These are phyloP conservation scores for Pseudogymnoascus pannorum DNA, from an alignment of 2,329 filamentous ascomycete genomes.

Conservation along the genomic window DNA sequence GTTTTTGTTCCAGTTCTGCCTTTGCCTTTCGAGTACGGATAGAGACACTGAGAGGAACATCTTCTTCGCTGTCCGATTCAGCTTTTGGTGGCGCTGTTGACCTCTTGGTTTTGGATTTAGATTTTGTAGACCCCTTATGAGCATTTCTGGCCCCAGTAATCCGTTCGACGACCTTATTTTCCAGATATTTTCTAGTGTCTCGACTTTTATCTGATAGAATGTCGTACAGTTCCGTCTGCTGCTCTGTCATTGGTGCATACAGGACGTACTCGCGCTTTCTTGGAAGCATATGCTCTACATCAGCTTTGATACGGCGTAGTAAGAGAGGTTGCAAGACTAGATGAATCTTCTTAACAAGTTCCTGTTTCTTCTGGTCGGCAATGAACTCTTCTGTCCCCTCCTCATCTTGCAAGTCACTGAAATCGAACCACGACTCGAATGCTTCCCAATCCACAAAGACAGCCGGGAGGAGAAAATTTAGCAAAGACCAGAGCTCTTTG, in stretches of 20 bases:
- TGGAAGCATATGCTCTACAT: slow-evolving; percentile 84
- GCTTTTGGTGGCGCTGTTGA: slow-evolving; percentile 10
- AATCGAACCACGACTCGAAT: slow-evolving; percentile 96
- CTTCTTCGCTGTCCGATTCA: slow-evolving; percentile 25
- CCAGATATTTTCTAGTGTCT: slow-evolving; percentile 67
- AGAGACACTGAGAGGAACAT: slow-evolving; percentile 19
- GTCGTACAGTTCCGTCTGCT: slow-evolving; percentile 85
- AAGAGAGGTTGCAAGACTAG: slow-evolving; percentile 88
- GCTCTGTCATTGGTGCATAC: slow-evolving; percentile 83
- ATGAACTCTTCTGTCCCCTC: slow-evolving; percentile 71
- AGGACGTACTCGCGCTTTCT: slow-evolving; percentile 96
- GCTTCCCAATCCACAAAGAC: slow-evolving; percentile 91
- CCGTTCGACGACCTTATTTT: slow-evolving; percentile 66
- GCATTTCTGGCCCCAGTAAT: slow-evolving; percentile 36
- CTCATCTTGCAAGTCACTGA: slow-evolving; percentile 82
- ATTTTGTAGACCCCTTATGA: slow-evolving; percentile 10
- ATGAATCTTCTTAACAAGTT: slow-evolving; percentile 80
- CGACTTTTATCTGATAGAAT: slow-evolving; percentile 49
- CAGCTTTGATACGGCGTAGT: slow-evolving; percentile 80
- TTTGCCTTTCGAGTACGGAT: slow-evolving; percentile 21
- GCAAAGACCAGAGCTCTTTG: slow-evolving; percentile 85
- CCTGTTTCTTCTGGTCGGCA: slow-evolving; percentile 68
- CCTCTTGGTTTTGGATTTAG: neutral
- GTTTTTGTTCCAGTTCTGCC: slow-evolving; percentile 13
- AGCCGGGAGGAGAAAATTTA: slow-evolving; percentile 87